Evolutionary conservation across 805 yeast species (phyloP), one percentile per base, ranked within the genome.

Genomic region (Candida michaelii): DNA sequence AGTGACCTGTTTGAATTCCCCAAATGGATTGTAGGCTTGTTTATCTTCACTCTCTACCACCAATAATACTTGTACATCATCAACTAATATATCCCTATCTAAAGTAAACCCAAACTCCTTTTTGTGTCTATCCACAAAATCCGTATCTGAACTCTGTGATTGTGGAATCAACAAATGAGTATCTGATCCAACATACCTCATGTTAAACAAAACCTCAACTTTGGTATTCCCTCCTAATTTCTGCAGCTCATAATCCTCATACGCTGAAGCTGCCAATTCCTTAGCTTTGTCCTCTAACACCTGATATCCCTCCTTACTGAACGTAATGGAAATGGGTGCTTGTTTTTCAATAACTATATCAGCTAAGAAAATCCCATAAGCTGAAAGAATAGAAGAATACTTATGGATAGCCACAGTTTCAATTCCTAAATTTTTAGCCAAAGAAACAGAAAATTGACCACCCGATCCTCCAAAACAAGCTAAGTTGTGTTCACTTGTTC

Each of bases 111-210:
- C 73, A 49, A 65, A 66, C 40, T 66, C 73, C 18, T 42, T 48
- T 37, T 52, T 49, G 42, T 66, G 73, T 45, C 62, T 56, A 11
- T 44, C 47, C 5, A 65, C 46, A 42, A 66, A 66, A 29, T 44
- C 44, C 9, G 37, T 25, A 25, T 49, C 59, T 11, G 62, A 56
- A 43, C 60, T 50, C 45, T 59, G 50, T 19, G 52, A 50, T 35
- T 63, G 61, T 15, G 62, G 62, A n/a, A 85, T 79, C 85, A 89
- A 84, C 48, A 90, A 65, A 30, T 85, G 82, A 2, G 96, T 85
- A 55, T 90, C 97, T n/a, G 96, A 84, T 7, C 97, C 97, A 48
- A 79, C 79, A 57, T 86, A 90, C 55, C 95, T 74, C 72, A 89
- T 66, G 57, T 89, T 89, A 48, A 89, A 65, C 51, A 76, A 86